phyloP scores from a whole-genome alignment of 768 basidiomycete genomes.

The Baorangia bicolor region DNA sequence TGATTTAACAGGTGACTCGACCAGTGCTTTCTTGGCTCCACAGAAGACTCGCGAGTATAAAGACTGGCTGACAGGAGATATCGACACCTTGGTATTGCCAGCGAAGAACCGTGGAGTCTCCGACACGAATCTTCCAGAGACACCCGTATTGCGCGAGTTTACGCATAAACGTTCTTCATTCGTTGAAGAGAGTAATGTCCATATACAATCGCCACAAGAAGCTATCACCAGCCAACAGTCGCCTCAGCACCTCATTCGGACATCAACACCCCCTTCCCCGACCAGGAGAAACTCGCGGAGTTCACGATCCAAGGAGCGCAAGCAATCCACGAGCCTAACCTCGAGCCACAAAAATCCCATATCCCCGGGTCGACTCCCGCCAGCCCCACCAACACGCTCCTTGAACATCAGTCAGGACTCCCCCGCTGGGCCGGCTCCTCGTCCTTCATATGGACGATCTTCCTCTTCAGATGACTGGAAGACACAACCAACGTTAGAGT shows the following conservation, averaged over 20 bases:
- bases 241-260: neutral
- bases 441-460: conserved; percentile 11
- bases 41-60: conserved; percentile 36
- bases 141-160: conserved; percentile 62
- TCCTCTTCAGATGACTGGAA: conserved; percentile 52
- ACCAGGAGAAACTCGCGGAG: conserved; percentile 17
- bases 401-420: conserved; percentile 12
- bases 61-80: conserved; percentile 79
- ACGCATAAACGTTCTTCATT: conserved; percentile 72
- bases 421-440: conserved; percentile 2
- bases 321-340: conserved; percentile 7
- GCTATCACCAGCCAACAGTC: conserved; percentile 29
- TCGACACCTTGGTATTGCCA: conserved; percentile 36
- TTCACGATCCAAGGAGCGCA: conserved; percentile 40
- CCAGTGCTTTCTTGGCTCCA: conserved; percentile 5
- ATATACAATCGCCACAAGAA: conserved; percentile 33
- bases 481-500: conserved; percentile 32
- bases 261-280: conserved; percentile 20
- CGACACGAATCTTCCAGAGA: conserved; percentile 25
- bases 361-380: conserved; percentile 5
- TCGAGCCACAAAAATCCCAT: conserved; percentile 9
- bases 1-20: conserved; percentile 13
- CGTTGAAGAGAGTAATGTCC: conserved; percentile 46
- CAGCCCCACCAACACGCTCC: conserved; percentile 2
- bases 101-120: conserved; percentile 16